Evolutionary conservation across 2,329 filamentous ascomycete genomes (phyloP), one percentile per base, ranked within the genome.

Genomic region (Colletotrichum euphorbiae): DNA sequence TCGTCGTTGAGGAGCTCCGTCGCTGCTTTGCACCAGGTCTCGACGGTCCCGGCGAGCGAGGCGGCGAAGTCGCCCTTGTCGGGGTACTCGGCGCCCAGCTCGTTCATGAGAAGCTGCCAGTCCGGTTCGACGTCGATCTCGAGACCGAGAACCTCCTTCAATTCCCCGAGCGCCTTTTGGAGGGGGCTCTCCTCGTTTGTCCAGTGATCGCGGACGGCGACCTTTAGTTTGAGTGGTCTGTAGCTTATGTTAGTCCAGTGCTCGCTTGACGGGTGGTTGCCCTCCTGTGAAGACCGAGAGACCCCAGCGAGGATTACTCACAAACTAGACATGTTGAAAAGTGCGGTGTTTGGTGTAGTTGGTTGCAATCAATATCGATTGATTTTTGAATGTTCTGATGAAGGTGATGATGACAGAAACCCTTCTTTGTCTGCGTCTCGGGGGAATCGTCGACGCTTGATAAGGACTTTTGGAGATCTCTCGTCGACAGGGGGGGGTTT

Each of bases 151-250:
- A 77, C 63, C 1, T 75, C 70, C 17, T 75, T 71, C 15, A 83
- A 71, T 4, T 59, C 68, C 28, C 70, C 71, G 28, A 82, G 73
- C 0, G 79, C 71, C 17, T 70, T 75, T 36, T 80, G 79, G 0
- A 78, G 73, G 1, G 78, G 70, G 4, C 76, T 72, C 31, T 77
- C 74, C 7, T 74, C 62, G 11, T 75, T 78, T 33, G 77, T 74
- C 82, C 82, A 85, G 58, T 76, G 71, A 70, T 84, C 81, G 31
- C 82, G 81, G 70, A 85, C 75, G 46, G 76, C 77, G 68, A 83
- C 67, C 62, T 79, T 79, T 48, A 80, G 76, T 71, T 81, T 81
- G 58, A 84, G 75, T 0, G 83, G 81, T 52, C 82, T 84, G 50
- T 21, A 36, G 15, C 19, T 28, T 13, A 38, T 64, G 38, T 59